These are phyloP conservation scores for Aspergillus avenaceus DNA, from an alignment of 495 filamentous ascomycete genomes.

Conservation along the genomic window DNA sequence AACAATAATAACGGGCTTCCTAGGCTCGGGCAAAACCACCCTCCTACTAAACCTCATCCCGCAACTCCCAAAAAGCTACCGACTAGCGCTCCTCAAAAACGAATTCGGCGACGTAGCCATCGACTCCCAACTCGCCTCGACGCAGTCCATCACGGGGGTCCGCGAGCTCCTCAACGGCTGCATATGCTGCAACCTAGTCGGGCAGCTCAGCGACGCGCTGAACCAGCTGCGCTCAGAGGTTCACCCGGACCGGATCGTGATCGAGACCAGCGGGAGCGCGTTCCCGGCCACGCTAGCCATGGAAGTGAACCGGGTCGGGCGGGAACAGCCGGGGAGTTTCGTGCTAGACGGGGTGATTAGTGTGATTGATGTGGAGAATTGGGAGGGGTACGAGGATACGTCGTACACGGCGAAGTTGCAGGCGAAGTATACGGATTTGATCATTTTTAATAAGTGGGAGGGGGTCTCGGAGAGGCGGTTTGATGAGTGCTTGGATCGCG, in stretches of 20 bases:
- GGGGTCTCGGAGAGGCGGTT: constrained; percentile 61
- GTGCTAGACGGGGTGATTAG: constrained; percentile 85
- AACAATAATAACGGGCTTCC: constrained; percentile 92
- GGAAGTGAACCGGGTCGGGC: constrained; percentile 80
- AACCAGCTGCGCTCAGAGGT: constrained; percentile 58
- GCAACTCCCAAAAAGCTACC: constrained; percentile 73
- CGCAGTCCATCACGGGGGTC: constrained; percentile 79
- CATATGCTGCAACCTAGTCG: constrained; percentile 98
- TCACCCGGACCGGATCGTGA: constrained; percentile 76
- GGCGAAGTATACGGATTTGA: constrained; percentile 85
- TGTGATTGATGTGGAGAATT: constrained; percentile 97
- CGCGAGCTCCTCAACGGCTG: constrained; percentile 92
- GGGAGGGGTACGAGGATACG: constrained; percentile 91
- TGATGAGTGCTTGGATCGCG: constrained; percentile 76
- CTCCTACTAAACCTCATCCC: constrained; percentile 85
- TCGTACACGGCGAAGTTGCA: constrained; percentile 82
- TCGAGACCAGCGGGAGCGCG: constrained; percentile 86
- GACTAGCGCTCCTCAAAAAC: constrained; percentile 93
- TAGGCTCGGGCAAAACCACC: constrained; percentile 92
- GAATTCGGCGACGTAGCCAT: constrained; percentile 94
- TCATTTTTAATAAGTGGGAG: constrained; percentile 98
- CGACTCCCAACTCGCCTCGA: constrained; percentile 83
- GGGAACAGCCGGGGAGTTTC: constrained; percentile 52
- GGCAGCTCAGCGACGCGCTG: constrained; percentile 78
- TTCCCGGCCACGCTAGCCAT: constrained; percentile 90